Conservation (phyloP, 805 yeast genomes). For the Yarrowia osloensis region DNA sequence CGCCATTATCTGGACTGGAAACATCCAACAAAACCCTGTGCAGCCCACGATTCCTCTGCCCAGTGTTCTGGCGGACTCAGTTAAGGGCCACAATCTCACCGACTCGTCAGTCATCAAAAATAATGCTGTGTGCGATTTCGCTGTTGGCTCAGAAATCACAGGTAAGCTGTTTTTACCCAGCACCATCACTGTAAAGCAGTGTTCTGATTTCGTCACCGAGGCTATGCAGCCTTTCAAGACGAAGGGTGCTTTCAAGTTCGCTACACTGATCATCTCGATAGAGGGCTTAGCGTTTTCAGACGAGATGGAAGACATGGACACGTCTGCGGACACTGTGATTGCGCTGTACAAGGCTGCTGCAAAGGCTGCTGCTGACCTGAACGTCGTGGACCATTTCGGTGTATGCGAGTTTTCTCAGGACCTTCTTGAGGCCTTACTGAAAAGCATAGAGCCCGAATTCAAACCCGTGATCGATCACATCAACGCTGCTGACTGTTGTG, state of each 20-base stretch:
- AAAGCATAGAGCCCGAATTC: slow-evolving; percentile 27
- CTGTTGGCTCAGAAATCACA: slow-evolving; percentile 27
- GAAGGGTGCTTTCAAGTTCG: slow-evolving; percentile 24
- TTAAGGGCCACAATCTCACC: slow-evolving; percentile 5
- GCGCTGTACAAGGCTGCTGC: slow-evolving; percentile 36
- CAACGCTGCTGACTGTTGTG: slow-evolving; percentile 44
- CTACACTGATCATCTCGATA: slow-evolving; percentile 36
- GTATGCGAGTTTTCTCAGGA: slow-evolving; percentile 40
- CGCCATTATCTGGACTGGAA: slow-evolving; percentile 30
- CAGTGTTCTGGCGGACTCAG: slow-evolving; percentile 16
- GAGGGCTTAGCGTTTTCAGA: slow-evolving; percentile 41
- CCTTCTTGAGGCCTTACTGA: slow-evolving; percentile 35
- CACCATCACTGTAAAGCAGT: slow-evolving; percentile 21
- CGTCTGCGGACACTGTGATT: slow-evolving; percentile 32
- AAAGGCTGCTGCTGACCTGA: slow-evolving; percentile 26
- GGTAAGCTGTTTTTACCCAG: slow-evolving; percentile 36
- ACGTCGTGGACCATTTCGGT: slow-evolving; percentile 35
- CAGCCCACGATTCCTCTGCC: slow-evolving; percentile 25
- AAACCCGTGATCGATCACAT: slow-evolving; percentile 40
- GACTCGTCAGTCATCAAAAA: slow-evolving; percentile 22
- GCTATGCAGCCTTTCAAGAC: slow-evolving; percentile 31
- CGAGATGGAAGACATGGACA: slow-evolving; percentile 36
- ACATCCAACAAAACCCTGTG: slow-evolving; percentile 27
- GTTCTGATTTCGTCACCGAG: slow-evolving; percentile 5
- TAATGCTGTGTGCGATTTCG: slow-evolving; percentile 19